Conservation (phyloP, 2,329 filamentous ascomycete species). For the Paracorniculantispora psalliotae region DNA sequence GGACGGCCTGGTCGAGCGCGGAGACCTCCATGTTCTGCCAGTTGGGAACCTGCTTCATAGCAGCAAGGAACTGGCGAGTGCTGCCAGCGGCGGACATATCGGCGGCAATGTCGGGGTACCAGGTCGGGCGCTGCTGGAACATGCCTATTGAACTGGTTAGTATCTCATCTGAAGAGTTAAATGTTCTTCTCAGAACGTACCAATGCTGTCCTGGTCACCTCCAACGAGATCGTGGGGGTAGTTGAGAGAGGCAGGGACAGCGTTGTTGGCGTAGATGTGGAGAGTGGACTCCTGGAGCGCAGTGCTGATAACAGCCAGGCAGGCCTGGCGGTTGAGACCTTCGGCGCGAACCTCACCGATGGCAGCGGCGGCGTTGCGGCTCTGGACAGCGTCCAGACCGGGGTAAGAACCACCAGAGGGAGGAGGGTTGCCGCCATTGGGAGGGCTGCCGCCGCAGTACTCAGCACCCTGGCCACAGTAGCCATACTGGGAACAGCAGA, state of each 20-base stretch:
- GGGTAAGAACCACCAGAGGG: background rate
- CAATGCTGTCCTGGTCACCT: conserved; percentile 8
- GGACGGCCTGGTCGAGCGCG: conserved; percentile 8
- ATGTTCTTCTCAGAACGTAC: background rate
- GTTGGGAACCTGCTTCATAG: background rate
- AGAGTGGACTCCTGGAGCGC: conserved; percentile 12
- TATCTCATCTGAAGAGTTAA: background rate
- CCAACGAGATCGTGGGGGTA: conserved; percentile 12
- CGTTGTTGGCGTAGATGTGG: conserved; percentile 6
- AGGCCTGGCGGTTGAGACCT: conserved; percentile 3
- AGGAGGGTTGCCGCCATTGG: background rate
- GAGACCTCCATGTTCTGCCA: conserved; percentile 12
- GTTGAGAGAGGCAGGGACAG: conserved; percentile 8
- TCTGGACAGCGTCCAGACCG: conserved; percentile 3
- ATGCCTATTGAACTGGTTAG: background rate
- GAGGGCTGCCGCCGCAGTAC: conserved; percentile 19
- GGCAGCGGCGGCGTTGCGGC: conserved; percentile 10
- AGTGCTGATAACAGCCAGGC: conserved; percentile 10
- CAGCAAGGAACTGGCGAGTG: conserved; percentile 6
- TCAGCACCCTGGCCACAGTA: conserved; percentile 18
- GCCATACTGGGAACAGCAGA: conserved; percentile 19
- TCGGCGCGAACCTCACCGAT: conserved; percentile 9
- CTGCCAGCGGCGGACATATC: conserved; percentile 12
- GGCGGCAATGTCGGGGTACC: conserved; percentile 9
- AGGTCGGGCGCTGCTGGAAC: conserved; percentile 11